Conservation (phyloP, 2,329 filamentous ascomycete genomes). For the Pseudocercospora vitis region DNA sequence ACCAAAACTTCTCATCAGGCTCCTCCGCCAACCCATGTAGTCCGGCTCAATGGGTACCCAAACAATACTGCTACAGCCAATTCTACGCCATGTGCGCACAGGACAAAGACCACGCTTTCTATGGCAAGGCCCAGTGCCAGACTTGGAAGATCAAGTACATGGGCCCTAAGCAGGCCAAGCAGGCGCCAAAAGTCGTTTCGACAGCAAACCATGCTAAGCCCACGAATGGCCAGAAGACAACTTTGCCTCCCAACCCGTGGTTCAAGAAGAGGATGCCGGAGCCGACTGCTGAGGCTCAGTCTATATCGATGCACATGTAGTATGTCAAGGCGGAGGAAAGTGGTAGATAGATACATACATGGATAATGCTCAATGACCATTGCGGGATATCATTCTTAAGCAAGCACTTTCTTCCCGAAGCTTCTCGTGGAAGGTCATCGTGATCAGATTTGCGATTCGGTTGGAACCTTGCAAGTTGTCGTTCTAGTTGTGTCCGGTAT, state of each 20-base stretch:
- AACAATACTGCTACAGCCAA: background rate
- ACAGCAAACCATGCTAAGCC: no score
- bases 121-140: constrained; percentile 5
- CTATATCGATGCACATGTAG: no score
- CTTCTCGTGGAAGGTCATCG: background rate
- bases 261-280: background rate
- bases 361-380: no score
- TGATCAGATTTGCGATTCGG: no score
- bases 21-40: background rate
- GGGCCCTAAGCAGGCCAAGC: background rate
- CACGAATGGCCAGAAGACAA: no score
- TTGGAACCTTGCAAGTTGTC: no score
- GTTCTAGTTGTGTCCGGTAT: constrained; percentile 25
- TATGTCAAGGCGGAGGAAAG: background rate
- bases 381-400: constrained; percentile 1
- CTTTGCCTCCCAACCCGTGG: background rate
- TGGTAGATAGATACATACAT: background rate
- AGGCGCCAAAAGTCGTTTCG: background rate
- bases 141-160: constrained; percentile 8
- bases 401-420: background rate
- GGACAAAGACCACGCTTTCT: background rate
- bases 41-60: constrained; percentile 5
- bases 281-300: background rate
- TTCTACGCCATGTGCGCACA: constrained; percentile 5
- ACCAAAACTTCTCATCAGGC: background rate